Base-by-base conservation (phyloP, 2,329 filamentous ascomycete species). In the Fusarium musae region DNA sequence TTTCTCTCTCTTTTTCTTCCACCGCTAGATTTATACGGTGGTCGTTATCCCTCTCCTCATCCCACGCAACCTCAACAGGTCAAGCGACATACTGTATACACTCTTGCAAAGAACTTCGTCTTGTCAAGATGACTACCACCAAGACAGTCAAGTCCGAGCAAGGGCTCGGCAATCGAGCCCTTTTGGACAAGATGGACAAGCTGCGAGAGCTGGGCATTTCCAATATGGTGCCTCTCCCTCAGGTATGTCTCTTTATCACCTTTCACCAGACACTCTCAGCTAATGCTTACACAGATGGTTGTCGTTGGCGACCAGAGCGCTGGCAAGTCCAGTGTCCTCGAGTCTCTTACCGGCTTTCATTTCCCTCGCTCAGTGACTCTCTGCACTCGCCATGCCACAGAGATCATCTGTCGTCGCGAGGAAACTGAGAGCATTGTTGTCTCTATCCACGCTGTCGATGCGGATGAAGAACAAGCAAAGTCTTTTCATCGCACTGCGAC, bases 281-380 rank as follows among this genome's bases (percentile, higher is more conserved):
- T 68, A 3, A n/a, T 3, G 1, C 3, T 15, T 3, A 12, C n/a
- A 6, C 88, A 93, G 83, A 93, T 96, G 74, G 92, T 93, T 40
- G 93, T 95, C 12, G 93, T 96, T 15, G 94, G 94, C 69, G 94
- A 93, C 75, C 94, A 96, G 79, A 95, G 93, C 0, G 94, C 93
- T 47, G 94, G 94, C 77, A 97, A 97, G 85, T 94, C 92, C 80
- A 96, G 93, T 3, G 92, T 96, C 23, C 84, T 96, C 36, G 93
- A 96, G 79, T 95, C 83, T 23, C 69, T 88, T 37, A 88, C 86
- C 0, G 84, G 84, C 0, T 85, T 88, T 39, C 82, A 83, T 0
- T 87, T 88, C 43, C 86, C 86, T 9, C 81, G 84, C 3, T 81
- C 75, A 1, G 80, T 80, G 0, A 84, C 80, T 1, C 82, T 87